Base-by-base conservation (phyloP, 2,329 filamentous ascomycete species). In the Xylariaceae sp. region DNA sequence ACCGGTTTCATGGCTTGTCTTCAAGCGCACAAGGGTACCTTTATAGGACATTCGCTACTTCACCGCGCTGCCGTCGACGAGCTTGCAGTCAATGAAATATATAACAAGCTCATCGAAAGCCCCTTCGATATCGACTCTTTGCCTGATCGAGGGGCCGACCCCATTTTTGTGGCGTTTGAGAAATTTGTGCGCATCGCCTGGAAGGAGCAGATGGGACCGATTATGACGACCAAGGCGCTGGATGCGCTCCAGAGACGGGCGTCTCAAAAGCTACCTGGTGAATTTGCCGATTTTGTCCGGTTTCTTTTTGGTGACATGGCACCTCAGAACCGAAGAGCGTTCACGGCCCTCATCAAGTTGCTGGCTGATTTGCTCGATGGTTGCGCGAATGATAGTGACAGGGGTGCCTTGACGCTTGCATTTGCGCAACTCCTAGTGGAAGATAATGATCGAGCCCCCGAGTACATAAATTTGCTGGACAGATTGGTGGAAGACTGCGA, bases 121-220 rank as follows among this genome's bases (percentile, higher is more conserved):
- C 87, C 89, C 0, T 84, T 80, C 39, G 89, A 88, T 55, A 76
- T 87, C 49, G 85, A 94, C 39, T 72, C 82, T 9, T 81, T 87
- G 2, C 76, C 81, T 0, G 89, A 95, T 44, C 75, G 87, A 8
- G 78, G 83, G 3, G 81, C 91, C 8, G 89, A 96, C 56, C 82
- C 91, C 16, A 76, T 97, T 4, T 95, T 96, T 58, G 85, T 87
- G 19, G 86, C 90, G 0, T 97, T 96, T 60, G 90, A 96, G 61
- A 96, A 94, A 47, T 97, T 96, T 53, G 69, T 96, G 45, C 82
- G 81, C 44, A 83, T 89, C 48, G 89, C 87, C 11, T 97, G 91
- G 91, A 82, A 78, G 44, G 86, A 91, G 50, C 84, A 88, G 53
- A 89, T 96, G 73, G 91, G 91, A 0, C 81, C 87, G 3, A 79